A percentile compares a stretch with the other conserved stretches of the same genome.
Conservation (phyloP, 371 early-diverging fungal genomes). For the Lichtheimia ornata region DNA sequence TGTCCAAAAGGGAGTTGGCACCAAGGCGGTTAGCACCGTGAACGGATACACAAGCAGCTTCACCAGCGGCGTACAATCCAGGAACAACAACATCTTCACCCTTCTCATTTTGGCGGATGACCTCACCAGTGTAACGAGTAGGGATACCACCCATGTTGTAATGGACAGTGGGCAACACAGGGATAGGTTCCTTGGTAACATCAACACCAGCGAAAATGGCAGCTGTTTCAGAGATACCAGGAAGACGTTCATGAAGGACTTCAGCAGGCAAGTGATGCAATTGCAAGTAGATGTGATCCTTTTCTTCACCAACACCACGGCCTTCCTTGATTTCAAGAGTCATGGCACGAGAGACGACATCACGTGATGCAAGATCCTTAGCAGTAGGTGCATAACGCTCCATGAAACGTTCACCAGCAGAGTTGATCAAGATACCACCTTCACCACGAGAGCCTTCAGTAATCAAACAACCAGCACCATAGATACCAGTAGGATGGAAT, state of each 20-base stretch:
- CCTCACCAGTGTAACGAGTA: slow-evolving; percentile 96
- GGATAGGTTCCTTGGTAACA: slow-evolving; percentile 98
- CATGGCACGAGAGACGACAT: slow-evolving; percentile 98
- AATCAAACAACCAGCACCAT: slow-evolving; percentile 97
- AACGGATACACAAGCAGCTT: slow-evolving; percentile 92
- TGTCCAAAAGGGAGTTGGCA: slow-evolving; percentile 94
- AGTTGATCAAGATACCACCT: slow-evolving; percentile 93
- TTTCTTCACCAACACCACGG: slow-evolving; percentile 95
- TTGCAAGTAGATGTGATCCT: slow-evolving; percentile 96
- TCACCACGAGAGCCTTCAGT: slow-evolving; percentile 97
- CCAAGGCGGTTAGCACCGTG: slow-evolving; percentile 99
- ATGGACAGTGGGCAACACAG: slow-evolving; percentile 97
- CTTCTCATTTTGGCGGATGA: slow-evolving; percentile 72
- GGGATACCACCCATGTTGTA: slow-evolving; percentile 99
- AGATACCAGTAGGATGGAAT: slow-evolving; percentile 98
- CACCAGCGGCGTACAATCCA: slow-evolving; percentile 95
- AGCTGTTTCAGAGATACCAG: slow-evolving; percentile 98
- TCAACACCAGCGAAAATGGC: slow-evolving; percentile 98
- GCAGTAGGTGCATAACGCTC: slow-evolving; percentile 98
- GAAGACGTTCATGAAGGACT: slow-evolving; percentile 92
- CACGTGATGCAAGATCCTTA: slow-evolving; percentile 97
- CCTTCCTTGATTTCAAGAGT: slow-evolving; percentile 98
- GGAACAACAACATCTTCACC: slow-evolving; percentile 85
- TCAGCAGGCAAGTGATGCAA: slow-evolving; percentile 94
- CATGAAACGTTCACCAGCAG: slow-evolving; percentile 97